Evolutionary conservation across 768 basidiomycete species (phyloP), one percentile per base, ranked within the genome.

Genomic region (Porphyrellus cyaneotinctus): DNA sequence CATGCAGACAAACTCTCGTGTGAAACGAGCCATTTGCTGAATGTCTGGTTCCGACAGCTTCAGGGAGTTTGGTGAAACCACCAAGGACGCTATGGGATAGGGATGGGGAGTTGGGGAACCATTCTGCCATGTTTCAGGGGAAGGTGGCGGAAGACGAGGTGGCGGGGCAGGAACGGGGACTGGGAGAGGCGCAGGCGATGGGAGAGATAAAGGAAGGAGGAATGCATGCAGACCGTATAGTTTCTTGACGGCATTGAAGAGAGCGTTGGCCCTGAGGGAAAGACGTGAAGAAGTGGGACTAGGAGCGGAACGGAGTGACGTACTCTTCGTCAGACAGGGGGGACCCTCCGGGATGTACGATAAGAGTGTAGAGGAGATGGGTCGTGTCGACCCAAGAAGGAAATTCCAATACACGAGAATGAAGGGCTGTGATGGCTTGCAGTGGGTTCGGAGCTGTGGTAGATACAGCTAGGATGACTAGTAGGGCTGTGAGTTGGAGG

Each of bases 231-330:
- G 72, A 15, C 89, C 90, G 68, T 81, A 88, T 65, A 91, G 90
- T 67, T 88, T 91, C 77, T 89, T 93, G 51, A 88, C 84, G 2
- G 90, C 91, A 60, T 92, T 93, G 67, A 84, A 87, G 14, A 93
- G 75, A 12, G 91, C 88, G 32, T 74, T 77, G 26, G 87, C 85
- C 72, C 91, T 93, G 60, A 13, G 22, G 14, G 13, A 26, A 37
- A 45, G n/a, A 43, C 6, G 36, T 64, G 38, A 65, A 35, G 23
- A 33, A 35, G 49, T 42, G 48, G 24, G 30, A 51, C 38, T 28
- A 23, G 23, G 38, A 55, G 37, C n/a, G 49, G 31, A 43, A 39
- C 13, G 22, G 15, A 59, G 49, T 43, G 37, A 80, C 87, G 47
- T 66, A 91, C 90, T 91, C 90, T 72, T 91, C 87, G 39, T 86